Conservation (phyloP, 345 rosid genomes). For the Syzygium aqueum region DNA sequence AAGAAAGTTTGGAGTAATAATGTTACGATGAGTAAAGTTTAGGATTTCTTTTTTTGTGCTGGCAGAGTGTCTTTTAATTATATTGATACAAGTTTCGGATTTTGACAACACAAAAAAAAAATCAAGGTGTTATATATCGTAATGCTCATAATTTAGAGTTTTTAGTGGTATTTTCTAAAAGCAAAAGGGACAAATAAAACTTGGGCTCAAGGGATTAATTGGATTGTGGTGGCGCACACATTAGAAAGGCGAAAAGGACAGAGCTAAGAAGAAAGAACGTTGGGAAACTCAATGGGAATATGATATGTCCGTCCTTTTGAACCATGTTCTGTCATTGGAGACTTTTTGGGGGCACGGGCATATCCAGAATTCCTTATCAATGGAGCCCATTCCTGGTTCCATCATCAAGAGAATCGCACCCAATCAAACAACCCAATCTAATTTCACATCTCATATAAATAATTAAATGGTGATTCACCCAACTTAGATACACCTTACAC, state of each 20-base stretch:
- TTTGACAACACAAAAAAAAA: background rate
- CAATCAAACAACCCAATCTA: background rate
- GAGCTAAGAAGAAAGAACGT: background rate
- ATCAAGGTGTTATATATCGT: background rate
- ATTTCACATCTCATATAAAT: background rate
- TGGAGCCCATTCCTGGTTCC: background rate
- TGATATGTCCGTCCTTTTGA: background rate
- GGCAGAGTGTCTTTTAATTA: background rate
- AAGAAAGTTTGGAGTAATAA: background rate
- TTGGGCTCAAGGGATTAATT: background rate
- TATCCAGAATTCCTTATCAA: background rate
- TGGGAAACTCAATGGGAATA: background rate
- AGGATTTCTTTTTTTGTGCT: no score
- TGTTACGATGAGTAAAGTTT: background rate
- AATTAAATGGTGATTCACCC: background rate
- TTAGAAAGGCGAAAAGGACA: background rate
- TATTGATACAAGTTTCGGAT: fast-evolving
- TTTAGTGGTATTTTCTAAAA: background rate
- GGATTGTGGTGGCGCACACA: background rate
- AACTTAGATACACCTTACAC: background rate
- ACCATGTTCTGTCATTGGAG: no score
- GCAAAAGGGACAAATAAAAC: background rate
- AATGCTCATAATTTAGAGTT: background rate
- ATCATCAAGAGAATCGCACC: background rate
- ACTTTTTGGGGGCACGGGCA: background rate